Evolutionary conservation across 148 eudicot species (phyloP).

Genomic region (Heliamphora exappendiculata): DNA sequence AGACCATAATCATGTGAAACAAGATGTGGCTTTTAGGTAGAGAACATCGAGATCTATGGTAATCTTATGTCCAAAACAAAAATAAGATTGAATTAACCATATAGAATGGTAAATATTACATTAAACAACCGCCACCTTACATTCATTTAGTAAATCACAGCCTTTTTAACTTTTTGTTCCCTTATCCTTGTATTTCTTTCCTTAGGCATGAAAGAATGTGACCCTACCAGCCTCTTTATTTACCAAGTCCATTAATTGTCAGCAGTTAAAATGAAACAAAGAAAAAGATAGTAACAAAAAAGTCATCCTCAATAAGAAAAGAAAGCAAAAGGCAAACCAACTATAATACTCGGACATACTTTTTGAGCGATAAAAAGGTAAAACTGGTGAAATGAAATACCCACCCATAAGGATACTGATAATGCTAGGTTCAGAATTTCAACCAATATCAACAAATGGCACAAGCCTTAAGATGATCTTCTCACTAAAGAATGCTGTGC

Average conservation of each 20-base stretch:
- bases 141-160: neutral
- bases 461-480: too few species aligned
- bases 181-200: neutral
- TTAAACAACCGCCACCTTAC: neutral
- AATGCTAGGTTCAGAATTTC: too few species aligned
- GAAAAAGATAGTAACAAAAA: neutral
- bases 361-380: too few species aligned
- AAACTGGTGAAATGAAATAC: too few species aligned
- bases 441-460: too few species aligned
- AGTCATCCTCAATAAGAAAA: too few species aligned
- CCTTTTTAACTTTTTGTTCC: too few species aligned
- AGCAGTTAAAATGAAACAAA: neutral
- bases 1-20: conserved; percentile 6
- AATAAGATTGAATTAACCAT: neutral
- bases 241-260: neutral
- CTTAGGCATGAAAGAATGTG: neutral
- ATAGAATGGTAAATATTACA: neutral
- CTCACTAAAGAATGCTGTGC: too few species aligned
- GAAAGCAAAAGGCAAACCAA: too few species aligned
- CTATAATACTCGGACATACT: too few species aligned
- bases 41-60: neutral
- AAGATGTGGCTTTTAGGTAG: neutral
- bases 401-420: too few species aligned
- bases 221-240: neutral
- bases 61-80: neutral